Conservation (phyloP, 306 rosid genomes). For the Rubus idaeus region DNA sequence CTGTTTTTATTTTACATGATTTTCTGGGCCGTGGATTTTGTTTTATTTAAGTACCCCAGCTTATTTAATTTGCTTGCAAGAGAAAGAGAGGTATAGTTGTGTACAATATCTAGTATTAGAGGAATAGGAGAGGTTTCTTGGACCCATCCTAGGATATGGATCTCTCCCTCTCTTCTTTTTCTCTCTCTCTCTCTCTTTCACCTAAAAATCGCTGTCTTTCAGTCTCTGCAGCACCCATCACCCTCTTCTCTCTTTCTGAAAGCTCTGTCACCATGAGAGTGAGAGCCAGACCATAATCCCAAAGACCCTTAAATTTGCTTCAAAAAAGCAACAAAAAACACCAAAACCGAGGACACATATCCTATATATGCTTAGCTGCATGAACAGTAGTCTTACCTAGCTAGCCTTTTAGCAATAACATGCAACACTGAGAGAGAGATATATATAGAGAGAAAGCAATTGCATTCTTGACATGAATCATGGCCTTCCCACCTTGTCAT, state of each 20-base stretch:
- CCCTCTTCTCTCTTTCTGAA: constrained; percentile 45
- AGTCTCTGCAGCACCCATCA: constrained; percentile 60
- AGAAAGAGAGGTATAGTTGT: constrained; percentile 3
- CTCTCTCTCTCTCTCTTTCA: constrained; percentile 36
- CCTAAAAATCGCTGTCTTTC: constrained; percentile 75
- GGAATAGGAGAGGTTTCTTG: constrained; percentile 23
- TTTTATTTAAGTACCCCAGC: neutral
- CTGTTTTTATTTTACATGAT: neutral
- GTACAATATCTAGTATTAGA: constrained; percentile 8
- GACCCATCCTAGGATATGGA: constrained; percentile 42
- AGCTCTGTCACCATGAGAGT: constrained; percentile 87
- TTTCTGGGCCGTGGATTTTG: neutral
- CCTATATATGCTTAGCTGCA: constrained; percentile 14
- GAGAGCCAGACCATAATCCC: constrained; percentile 70
- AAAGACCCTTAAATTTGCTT: constrained; percentile 27
- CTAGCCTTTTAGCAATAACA: constrained; percentile 10
- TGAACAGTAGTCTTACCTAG: constrained; percentile 4
- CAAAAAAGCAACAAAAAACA: neutral
- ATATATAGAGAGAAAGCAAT: neutral
- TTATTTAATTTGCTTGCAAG: neutral
- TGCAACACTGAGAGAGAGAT: neutral
- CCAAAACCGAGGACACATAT: constrained; percentile 7
- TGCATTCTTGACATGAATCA: constrained; percentile 15
- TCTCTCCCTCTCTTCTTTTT: constrained; percentile 40
- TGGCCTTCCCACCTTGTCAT: constrained; percentile 76